Evolutionary conservation across 1,284 basidiomycete species (phyloP).

Genomic region (Trametes hirsuta): DNA sequence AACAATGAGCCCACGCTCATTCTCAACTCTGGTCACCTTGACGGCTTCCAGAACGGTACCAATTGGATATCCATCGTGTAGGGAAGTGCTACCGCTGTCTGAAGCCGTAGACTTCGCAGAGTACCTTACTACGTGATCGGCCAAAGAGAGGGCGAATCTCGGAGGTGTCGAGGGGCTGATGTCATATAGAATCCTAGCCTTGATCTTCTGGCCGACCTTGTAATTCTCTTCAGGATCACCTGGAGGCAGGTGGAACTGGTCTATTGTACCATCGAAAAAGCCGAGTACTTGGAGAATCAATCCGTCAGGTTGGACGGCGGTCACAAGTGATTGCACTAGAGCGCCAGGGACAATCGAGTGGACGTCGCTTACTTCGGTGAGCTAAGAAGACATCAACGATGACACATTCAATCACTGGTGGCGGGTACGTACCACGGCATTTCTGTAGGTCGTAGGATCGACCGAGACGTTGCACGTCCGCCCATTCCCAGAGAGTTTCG

Average conservation of each 20-base stretch:
- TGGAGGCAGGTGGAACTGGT: slow-evolving; percentile 76
- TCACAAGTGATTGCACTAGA: slow-evolving; percentile 86
- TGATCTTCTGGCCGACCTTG: slow-evolving; percentile 88
- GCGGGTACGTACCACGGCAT: slow-evolving; percentile 49
- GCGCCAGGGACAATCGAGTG: slow-evolving; percentile 87
- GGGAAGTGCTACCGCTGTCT: slow-evolving; percentile 39
- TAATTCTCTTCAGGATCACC: slow-evolving; percentile 55
- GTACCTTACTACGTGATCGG: slow-evolving; percentile 73
- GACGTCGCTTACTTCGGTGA: slow-evolving; percentile 79
- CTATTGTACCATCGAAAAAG: slow-evolving; percentile 92
- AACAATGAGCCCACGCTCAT: slow-evolving; percentile 81
- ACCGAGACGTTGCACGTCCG: slow-evolving; percentile 68
- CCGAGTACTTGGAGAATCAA: slow-evolving; percentile 91
- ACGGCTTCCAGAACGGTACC: slow-evolving; percentile 76
- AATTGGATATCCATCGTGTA: slow-evolving; percentile 62
- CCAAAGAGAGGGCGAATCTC: slow-evolving; percentile 79
- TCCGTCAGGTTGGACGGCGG: slow-evolving; percentile 78
- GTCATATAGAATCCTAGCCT: slow-evolving; percentile 87
- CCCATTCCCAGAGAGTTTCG: slow-evolving; percentile 69
- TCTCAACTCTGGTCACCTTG: slow-evolving; percentile 74
- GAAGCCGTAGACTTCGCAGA: slow-evolving; percentile 40
- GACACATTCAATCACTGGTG: background rate
- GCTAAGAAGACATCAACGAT: slow-evolving; percentile 36
- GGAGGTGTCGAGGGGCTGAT: slow-evolving; percentile 71
- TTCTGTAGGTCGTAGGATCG: slow-evolving; percentile 49